These are phyloP conservation scores for Picea glauca DNA, from an alignment of 75 land plant genomes.

Conservation along the genomic window DNA sequence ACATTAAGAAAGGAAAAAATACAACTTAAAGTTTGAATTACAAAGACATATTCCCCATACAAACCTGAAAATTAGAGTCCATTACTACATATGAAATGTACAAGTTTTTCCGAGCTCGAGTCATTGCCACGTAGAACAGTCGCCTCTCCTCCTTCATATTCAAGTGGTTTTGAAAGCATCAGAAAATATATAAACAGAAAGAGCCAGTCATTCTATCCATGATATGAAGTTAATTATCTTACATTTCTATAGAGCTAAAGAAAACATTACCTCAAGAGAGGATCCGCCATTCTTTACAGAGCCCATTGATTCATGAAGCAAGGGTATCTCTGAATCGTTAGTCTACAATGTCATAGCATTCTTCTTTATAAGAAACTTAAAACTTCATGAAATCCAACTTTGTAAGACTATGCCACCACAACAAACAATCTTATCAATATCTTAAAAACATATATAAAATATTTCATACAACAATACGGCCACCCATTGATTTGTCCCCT, in stretches of 20 bases:
- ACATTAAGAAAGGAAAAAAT: not conserved
- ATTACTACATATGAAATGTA: constrained; percentile 65
- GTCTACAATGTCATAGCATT: constrained; percentile 33
- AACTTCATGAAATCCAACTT: no score
- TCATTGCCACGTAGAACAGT: constrained; percentile 93
- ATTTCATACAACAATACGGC: no score
- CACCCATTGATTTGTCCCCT: no score
- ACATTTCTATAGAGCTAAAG: not conserved
- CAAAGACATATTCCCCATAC: not conserved
- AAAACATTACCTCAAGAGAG: constrained; percentile 64
- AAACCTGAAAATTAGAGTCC: constrained; percentile 85
- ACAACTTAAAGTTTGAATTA: not conserved
- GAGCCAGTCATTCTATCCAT: not conserved
- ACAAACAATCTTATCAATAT: no score
- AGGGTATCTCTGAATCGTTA: constrained; percentile 92
- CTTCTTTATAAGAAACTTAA: no score
- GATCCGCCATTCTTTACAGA: constrained; percentile 34
- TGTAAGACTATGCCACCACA: no score
- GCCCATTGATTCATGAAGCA: constrained; percentile 81
- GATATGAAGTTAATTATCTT: not conserved
- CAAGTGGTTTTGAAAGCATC: constrained; percentile 5
- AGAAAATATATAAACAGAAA: not conserved
- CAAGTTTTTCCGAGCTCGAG: constrained; percentile 89
- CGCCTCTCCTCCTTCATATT: constrained; percentile 86
- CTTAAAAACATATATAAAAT: no score